Conservation (phyloP, 1,284 basidiomycete species). For the Microbotryomycetes sp. region DNA sequence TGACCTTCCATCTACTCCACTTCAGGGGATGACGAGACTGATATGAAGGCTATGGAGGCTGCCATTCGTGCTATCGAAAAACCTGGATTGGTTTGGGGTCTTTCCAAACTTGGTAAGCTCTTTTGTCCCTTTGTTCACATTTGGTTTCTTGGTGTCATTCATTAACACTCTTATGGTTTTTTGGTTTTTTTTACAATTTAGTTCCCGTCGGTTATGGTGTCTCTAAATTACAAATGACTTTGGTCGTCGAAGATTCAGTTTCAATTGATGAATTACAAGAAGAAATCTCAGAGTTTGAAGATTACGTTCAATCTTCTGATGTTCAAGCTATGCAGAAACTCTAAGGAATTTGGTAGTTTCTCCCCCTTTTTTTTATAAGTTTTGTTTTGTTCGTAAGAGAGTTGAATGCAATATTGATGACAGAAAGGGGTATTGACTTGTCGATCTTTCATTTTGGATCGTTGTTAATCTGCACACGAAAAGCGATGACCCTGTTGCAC, state of each 20-base stretch:
- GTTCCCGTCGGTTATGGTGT: conserved; percentile 93
- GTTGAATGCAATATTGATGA: too few relatives aligned
- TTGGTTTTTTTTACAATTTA: neutral
- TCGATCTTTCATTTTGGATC: too few relatives aligned
- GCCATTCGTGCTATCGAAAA: conserved; percentile 77
- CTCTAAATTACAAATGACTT: conserved; percentile 74
- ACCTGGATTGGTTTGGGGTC: conserved; percentile 92
- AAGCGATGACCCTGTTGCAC: too few relatives aligned
- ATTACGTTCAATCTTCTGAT: conserved; percentile 93
- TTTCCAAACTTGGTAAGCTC: conserved; percentile 33
- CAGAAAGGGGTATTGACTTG: too few relatives aligned
- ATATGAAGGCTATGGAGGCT: conserved; percentile 81
- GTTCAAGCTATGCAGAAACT: conserved; percentile 44
- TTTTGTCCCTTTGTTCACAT: neutral
- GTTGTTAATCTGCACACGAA: too few relatives aligned
- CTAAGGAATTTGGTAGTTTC: conserved; percentile 2
- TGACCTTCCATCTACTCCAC: neutral
- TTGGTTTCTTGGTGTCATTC: neutral
- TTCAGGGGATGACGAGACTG: conserved; percentile 90
- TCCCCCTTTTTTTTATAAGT: neutral
- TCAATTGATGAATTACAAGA: conserved; percentile 92
- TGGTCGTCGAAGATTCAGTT: conserved; percentile 95
- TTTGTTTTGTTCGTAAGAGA: too few relatives aligned
- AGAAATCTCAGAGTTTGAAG: conserved; percentile 69
- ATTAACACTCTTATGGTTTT: conserved; percentile 58